Evolutionary conservation across 306 rosid species (phyloP).

Genomic region (Rubus idaeus): DNA sequence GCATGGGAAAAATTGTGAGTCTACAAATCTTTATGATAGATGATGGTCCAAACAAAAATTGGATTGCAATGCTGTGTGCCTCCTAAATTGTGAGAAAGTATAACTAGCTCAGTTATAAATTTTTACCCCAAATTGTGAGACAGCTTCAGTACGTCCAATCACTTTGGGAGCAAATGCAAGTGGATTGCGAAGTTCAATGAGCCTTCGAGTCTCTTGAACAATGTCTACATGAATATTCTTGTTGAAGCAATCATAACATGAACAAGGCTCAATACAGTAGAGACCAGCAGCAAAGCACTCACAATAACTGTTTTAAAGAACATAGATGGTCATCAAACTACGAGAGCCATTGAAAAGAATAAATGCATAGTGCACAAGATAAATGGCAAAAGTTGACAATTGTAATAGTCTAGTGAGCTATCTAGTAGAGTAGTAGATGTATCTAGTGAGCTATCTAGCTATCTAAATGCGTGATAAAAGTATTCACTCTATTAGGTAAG

Average conservation of each 20-base stretch:
- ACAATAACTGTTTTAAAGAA: conserved; percentile 27
- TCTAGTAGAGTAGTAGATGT: not conserved
- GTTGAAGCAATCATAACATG: conserved; percentile 31
- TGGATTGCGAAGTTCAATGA: conserved; percentile 33
- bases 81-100: not conserved
- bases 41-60: conserved; percentile 3
- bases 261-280: conserved; percentile 33
- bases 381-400: not conserved
- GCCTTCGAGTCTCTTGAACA: conserved; percentile 31
- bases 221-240: conserved; percentile 26
- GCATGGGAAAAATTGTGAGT: not conserved
- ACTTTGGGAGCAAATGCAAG: conserved; percentile 41
- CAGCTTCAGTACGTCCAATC: conserved; percentile 14
- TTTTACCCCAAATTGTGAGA: conserved; percentile 26
- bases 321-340: not conserved
- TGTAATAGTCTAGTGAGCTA: not conserved
- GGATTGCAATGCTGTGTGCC: conserved; percentile 10
- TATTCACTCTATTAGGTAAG: not conserved
- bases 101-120: not conserved
- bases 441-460: not conserved
- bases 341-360: not conserved
- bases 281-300: conserved; percentile 38
- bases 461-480: not conserved
- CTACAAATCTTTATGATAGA: not conserved
- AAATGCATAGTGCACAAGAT: not conserved